Conservation (phyloP, 192 early-diverging fungal species). For the Phlyctochytrium bullatum region DNA sequence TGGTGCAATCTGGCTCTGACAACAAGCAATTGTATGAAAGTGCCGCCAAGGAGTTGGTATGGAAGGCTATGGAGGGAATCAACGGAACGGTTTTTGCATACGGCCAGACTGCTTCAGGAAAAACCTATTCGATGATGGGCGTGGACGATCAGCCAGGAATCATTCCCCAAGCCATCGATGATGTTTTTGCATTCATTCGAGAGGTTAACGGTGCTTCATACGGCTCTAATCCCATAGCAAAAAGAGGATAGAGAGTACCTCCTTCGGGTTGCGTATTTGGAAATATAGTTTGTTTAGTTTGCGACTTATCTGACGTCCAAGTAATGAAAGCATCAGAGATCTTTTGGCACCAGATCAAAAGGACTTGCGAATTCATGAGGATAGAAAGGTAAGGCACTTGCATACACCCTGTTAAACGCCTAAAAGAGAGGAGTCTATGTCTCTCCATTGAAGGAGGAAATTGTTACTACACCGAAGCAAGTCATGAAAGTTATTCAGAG, state of each 20-base stretch:
- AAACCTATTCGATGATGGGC: constrained; percentile 61
- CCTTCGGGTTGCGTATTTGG: constrained; percentile 86
- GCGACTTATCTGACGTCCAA: neutral
- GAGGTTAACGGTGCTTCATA: too few relatives aligned
- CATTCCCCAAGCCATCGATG: constrained; percentile 72
- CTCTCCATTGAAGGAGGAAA: constrained; percentile 67
- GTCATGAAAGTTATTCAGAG: constrained; percentile 72
- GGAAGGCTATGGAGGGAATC: constrained; percentile 79
- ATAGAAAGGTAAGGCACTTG: constrained; percentile 32
- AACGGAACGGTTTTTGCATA: constrained; percentile 96
- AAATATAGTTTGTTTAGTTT: constrained; percentile 64
- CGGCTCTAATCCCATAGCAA: constrained; percentile 35
- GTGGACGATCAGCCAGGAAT: constrained; percentile 69
- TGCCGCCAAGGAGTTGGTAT: constrained; percentile 54
- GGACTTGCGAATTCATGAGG: constrained; percentile 80
- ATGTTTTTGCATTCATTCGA: constrained; percentile 73
- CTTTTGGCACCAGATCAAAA: constrained; percentile 73
- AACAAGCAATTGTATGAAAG: constrained; percentile 52
- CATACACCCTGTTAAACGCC: neutral
- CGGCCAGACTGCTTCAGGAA: constrained; percentile 61
- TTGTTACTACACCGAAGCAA: constrained; percentile 66
- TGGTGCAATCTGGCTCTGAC: constrained; percentile 52
- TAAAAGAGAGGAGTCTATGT: constrained; percentile 70
- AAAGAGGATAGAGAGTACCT: constrained; percentile 73
- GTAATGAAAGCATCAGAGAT: constrained; percentile 85